Conservation (phyloP, 2,329 filamentous ascomycete species). For the Cladophialophora bantiana region DNA sequence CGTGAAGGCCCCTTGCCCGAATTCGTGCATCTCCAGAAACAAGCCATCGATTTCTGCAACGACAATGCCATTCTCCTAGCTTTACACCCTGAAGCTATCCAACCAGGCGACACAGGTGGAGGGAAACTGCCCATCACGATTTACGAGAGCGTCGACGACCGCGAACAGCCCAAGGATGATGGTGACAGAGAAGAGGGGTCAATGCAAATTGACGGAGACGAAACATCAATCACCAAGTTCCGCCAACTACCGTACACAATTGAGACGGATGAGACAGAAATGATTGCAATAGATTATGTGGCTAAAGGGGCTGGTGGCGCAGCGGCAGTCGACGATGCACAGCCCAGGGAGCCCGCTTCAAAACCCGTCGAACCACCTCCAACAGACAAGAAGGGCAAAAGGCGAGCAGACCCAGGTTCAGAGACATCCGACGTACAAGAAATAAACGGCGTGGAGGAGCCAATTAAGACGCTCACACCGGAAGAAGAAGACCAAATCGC, state of each 20-base stretch:
- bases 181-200: slow-evolving; percentile 54
- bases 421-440: slow-evolving; percentile 45
- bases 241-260: slow-evolving; percentile 83
- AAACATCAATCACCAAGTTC: slow-evolving; percentile 70
- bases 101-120: slow-evolving; percentile 62
- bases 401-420: slow-evolving; percentile 43
- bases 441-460: slow-evolving; percentile 23
- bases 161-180: slow-evolving; percentile 63
- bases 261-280: slow-evolving; percentile 94
- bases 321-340: slow-evolving; percentile 52
- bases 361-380: slow-evolving; percentile 15
- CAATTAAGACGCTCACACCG: slow-evolving; percentile 52
- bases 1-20: slow-evolving; percentile 71
- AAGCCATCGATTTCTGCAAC: slow-evolving; percentile 71
- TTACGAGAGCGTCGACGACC: slow-evolving; percentile 84
- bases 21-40: slow-evolving; percentile 76
- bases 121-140: slow-evolving; percentile 88
- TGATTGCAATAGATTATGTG: slow-evolving; percentile 96
- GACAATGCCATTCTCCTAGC: slow-evolving; percentile 88
- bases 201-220: slow-evolving; percentile 74
- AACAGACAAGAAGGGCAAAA: slow-evolving; percentile 46
- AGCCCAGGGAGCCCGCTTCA: slow-evolving; percentile 44
- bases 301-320: slow-evolving; percentile 84
- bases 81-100: slow-evolving; percentile 74
- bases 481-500: slow-evolving; percentile 72